Base-by-base conservation (phyloP, 1,284 basidiomycete species). In the Pseudozyma tsukubaensis region DNA sequence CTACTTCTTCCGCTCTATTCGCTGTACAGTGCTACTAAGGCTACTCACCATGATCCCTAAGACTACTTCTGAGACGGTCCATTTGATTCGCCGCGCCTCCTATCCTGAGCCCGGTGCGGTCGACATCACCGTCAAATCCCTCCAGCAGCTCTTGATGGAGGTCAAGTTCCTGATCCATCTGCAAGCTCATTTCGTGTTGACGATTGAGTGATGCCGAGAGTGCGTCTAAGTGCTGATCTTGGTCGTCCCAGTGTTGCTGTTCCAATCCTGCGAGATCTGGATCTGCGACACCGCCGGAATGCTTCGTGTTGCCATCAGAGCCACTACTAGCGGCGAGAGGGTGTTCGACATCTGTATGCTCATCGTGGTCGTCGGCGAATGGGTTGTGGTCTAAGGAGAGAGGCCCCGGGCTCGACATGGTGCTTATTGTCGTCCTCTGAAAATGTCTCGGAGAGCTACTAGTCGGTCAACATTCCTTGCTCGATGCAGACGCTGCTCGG, bases 91-190 rank as follows among this genome's bases (percentile, higher is more conserved):
- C 54, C 4, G 82, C 80, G 5, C 80, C 67, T 8, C 82, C 80
- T 2, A 84, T 50, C 14, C 70, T 66, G 24, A 82, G 50, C 1
- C 74, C 80, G 1, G 82, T 84, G 5, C 63, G 39, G 16, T 83
- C 75, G 1, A 66, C 77, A 50, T 73, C 80, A 12, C 47, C 24
- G 36, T 83, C 80, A 18, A 83, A 60, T 7, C 74, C 78, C 32
- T 73, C 55, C 13, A 84, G 47, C 5, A 84, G 55, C 32, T 78
- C 78, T 18, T 74, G 55, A 37, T 84, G 82, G 21, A 81, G 49
- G 34, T 82, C 81, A 16, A 84, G 72, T 65, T 84, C 82, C 52
- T 84, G 79, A 61, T 82, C 81, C 81, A 84, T 82, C 42, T 76
- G 80, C 51, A 84, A 18, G 19, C 77, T 78, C 39, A 83, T 59